A percentile compares a stretch with the other conserved stretches of the same genome.
Evolutionary conservation across 352 stramenopile genomes (phyloP).

Genomic region (Peronosclerospora sorghi): DNA sequence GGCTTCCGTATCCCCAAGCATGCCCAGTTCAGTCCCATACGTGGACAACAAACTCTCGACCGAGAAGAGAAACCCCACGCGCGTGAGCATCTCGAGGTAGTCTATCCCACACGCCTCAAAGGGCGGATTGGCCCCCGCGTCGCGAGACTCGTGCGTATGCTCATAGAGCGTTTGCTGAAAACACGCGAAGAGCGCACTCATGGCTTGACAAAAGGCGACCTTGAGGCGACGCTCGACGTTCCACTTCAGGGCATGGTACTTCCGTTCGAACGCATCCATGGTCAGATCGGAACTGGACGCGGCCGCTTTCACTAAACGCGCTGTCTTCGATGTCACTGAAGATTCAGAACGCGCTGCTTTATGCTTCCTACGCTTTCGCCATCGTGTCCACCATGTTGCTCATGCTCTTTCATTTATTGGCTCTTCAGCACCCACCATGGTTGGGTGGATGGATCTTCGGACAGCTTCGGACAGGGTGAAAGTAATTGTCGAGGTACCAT

Average conservation of each 20-base stretch:
- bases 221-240: constrained; percentile 72
- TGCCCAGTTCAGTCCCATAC: too few species aligned
- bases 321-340: constrained; percentile 32
- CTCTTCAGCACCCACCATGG: constrained; percentile 33
- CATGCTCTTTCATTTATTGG: too few species aligned
- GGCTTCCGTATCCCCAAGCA: too few species aligned
- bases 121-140: too few species aligned
- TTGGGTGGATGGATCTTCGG: constrained; percentile 19
- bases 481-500: constrained; percentile 9
- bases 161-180: constrained; percentile 80
- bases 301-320: too few species aligned
- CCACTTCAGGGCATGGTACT: constrained; percentile 77
- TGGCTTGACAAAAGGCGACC: constrained; percentile 66
- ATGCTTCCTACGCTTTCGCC: too few species aligned
- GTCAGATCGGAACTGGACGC: too few species aligned
- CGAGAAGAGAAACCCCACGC: too few species aligned
- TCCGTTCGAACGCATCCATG: constrained; percentile 54
- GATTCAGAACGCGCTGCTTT: constrained; percentile 35
- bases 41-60: too few species aligned
- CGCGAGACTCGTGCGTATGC: constrained; percentile 61
- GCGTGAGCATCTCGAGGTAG: too few species aligned
- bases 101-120: too few species aligned
- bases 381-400: too few species aligned
- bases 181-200: constrained; percentile 73
- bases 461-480: constrained; percentile 5